Evolutionary conservation across 306 rosid species (phyloP), one percentile per base, ranked within the genome.

Genomic region (Prosopis cineraria): DNA sequence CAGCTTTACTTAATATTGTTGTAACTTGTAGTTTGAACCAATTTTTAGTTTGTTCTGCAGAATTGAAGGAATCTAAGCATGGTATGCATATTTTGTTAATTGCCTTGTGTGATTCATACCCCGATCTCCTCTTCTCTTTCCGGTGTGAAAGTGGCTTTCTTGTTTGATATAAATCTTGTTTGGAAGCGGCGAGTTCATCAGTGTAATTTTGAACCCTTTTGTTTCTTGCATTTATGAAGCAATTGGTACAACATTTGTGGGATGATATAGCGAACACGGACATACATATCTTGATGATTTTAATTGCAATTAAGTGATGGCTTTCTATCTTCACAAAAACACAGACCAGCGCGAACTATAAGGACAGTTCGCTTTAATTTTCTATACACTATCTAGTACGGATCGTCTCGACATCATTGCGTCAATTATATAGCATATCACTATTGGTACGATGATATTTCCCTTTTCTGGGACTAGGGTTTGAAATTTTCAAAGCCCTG

Each of bases 121-220:
- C 72, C 56, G 33, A 76, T 30, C 58, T 33, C 14, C 19, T 31
- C 50, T 50, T 48, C 24, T 62, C 68, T 62, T 17, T 71, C 70
- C 47, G 62, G 68, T 69, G 75, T 73, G 76, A 7, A 48, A 76
- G 63, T 58, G 29, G 55, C 50, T 4, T 75, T 79, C 44, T 63
- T 56, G 56, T 79, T 70, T 41, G 14, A 34, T 3, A 59, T 68
- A 47, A 78, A 76, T 77, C 75, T 77, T 76, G 63, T 73, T 41
- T 63, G 64, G 12, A 31, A 66, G n/a, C 7, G 56, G 50, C 34
- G 70, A 25, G 80, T 69, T n/a, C n/a, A n/a, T 68, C 37, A 62
- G 50, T 70, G n/a, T 60, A 37, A 53, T 52, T 56, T 66, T 72
- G 64, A 40, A 70, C 56, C 6, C 27, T 31, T 39, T 33, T 52